These are phyloP conservation scores for Edaphochlamys debaryana DNA, from an alignment of 139 green algal genomes.

Conservation along the genomic window DNA sequence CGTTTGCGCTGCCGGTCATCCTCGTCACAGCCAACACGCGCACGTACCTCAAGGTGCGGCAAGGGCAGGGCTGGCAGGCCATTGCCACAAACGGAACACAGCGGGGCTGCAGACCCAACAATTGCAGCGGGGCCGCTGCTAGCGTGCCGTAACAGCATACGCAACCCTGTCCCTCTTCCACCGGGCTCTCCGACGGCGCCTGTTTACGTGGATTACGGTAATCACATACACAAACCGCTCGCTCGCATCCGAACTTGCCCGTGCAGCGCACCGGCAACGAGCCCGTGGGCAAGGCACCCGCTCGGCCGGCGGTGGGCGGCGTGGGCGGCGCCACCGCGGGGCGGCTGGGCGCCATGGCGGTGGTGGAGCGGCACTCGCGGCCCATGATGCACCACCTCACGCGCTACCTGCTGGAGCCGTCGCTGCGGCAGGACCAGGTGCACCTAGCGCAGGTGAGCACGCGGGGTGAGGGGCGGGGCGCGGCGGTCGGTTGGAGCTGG, in stretches of 20 bases:
- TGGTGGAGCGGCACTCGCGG: conserved; percentile 35
- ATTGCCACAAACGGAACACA: too few relatives aligned
- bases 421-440: conserved; percentile 16
- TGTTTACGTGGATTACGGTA: too few relatives aligned
- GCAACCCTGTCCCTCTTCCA: too few relatives aligned
- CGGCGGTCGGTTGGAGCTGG: too few relatives aligned
- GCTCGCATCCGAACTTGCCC: too few relatives aligned
- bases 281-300: background rate
- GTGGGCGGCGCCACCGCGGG: background rate
- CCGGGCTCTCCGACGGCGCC: too few relatives aligned
- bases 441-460: conserved; percentile 18
- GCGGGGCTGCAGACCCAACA: too few relatives aligned
- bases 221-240: too few relatives aligned
- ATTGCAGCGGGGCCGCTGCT: background rate
- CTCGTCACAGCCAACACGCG: conserved; percentile 23
- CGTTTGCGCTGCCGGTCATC: conserved; percentile 19
- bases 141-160: too few relatives aligned
- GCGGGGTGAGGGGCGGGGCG: too few relatives aligned
- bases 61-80: too few relatives aligned
- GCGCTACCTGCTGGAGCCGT: conserved; percentile 28
- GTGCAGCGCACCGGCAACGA: background rate
- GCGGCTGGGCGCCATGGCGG: conserved; percentile 1
- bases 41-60: conserved; percentile 23
- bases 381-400: conserved; percentile 42
- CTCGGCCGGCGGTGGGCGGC: conserved; percentile 1